These are phyloP conservation scores for Pseudocercospora eumusae DNA, from an alignment of 2,329 filamentous ascomycete species.

Conservation along the genomic window DNA sequence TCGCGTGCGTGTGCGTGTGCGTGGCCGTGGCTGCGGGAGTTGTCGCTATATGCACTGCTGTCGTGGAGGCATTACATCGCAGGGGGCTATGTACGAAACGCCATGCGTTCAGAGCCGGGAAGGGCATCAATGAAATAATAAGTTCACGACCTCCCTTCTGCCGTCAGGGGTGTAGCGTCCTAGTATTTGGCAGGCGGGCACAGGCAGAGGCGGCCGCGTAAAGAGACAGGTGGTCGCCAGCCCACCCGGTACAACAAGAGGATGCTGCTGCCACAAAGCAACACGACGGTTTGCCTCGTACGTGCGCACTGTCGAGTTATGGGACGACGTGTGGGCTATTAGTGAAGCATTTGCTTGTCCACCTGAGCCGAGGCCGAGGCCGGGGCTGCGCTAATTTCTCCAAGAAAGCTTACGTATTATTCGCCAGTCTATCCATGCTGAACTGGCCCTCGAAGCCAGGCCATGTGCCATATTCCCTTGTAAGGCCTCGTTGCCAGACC, in stretches of 20 bases:
- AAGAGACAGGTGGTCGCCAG: constrained; percentile 5
- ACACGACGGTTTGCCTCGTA: neutral
- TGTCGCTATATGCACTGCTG: constrained; percentile 2
- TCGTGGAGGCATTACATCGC: neutral
- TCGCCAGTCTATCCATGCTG: neutral
- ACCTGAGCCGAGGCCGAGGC: neutral
- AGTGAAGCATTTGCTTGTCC: neutral
- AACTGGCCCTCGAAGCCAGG: neutral
- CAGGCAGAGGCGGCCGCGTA: neutral
- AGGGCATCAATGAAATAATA: constrained; percentile 12
- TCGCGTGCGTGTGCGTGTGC: constrained; percentile 7
- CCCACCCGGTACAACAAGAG: neutral
- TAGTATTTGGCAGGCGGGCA: neutral
- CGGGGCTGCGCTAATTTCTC: neutral
- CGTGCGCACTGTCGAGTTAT: neutral
- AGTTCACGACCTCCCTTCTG: neutral
- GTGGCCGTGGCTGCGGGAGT: constrained; percentile 1
- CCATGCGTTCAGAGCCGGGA: constrained; percentile 10
- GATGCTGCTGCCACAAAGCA: constrained; percentile 3
- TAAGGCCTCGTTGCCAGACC: neutral
- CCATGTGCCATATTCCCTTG: neutral
- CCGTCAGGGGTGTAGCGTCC: neutral
- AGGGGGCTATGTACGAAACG: constrained; percentile 7
- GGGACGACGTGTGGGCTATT: neutral
- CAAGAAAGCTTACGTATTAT: constrained; percentile 1